Evolutionary conservation across 768 basidiomycete genomes (phyloP).

Genomic region (Hygrocybe punicea): DNA sequence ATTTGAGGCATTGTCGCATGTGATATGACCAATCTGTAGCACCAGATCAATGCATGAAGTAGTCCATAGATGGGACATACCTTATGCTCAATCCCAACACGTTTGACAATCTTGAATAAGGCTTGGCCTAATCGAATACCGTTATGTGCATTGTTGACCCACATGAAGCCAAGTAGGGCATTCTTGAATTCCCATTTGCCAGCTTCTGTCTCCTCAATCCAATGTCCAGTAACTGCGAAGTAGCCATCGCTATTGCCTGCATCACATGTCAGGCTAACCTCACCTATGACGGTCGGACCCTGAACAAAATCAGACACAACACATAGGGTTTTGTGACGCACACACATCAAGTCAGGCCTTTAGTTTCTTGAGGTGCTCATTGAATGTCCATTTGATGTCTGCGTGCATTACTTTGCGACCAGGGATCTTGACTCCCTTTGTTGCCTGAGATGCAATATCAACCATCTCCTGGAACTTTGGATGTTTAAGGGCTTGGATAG

Average conservation of each 20-base stretch:
- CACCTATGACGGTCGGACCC: slow-evolving; percentile 6
- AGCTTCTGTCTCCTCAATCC: slow-evolving; percentile 33
- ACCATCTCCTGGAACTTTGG: too few relatives aligned
- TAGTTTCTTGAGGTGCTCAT: neutral
- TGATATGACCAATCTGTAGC: slow-evolving; percentile 33
- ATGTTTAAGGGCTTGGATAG: too few relatives aligned
- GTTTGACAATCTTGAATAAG: slow-evolving; percentile 33
- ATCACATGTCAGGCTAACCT: slow-evolving; percentile 36
- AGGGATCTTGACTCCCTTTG: slow-evolving; percentile 37
- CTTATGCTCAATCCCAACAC: slow-evolving; percentile 29
- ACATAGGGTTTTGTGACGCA: neutral
- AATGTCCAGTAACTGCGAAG: slow-evolving; percentile 39
- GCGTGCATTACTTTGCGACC: slow-evolving; percentile 21
- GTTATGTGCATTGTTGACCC: slow-evolving; percentile 36
- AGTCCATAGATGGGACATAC: slow-evolving; percentile 14
- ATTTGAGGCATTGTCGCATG: slow-evolving; percentile 38
- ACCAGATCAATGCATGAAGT: neutral
- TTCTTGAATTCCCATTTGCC: slow-evolving; percentile 27
- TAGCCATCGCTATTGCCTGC: slow-evolving; percentile 38
- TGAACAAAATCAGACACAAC: neutral
- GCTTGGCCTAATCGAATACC: slow-evolving; percentile 36
- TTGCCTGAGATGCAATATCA: slow-evolving; percentile 1
- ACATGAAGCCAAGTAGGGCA: slow-evolving; percentile 35
- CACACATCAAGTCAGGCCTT: neutral
- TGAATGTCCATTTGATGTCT: slow-evolving; percentile 32